These are phyloP conservation scores for Heritiera littoralis DNA, from an alignment of 345 rosid genomes.

Conservation along the genomic window DNA sequence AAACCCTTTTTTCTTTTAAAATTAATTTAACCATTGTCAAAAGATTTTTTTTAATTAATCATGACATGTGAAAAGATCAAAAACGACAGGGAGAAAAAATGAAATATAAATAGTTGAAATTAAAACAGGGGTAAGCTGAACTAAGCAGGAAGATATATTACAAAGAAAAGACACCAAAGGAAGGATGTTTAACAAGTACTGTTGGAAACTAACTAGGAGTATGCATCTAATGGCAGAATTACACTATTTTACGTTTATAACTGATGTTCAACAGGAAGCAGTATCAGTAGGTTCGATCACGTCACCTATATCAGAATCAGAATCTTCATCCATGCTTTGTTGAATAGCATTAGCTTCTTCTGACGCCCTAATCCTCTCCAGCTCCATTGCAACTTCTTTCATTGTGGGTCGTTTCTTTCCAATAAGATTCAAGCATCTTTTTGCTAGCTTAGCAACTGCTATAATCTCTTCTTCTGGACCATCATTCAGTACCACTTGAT, in stretches of 20 bases:
- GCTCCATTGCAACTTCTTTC: constrained; percentile 8
- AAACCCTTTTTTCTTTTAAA: too few species aligned
- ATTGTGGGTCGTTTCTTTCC: constrained; percentile 10
- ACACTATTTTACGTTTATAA: background rate
- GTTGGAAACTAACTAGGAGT: background rate
- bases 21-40: too few species aligned
- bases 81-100: too few species aligned
- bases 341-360: background rate
- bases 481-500: background rate
- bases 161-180: background rate
- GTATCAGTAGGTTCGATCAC: background rate
- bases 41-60: too few species aligned
- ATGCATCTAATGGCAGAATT: too few species aligned
- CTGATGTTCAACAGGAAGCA: background rate
- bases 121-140: too few species aligned
- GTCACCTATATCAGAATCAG: background rate
- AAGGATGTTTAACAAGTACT: too few species aligned
- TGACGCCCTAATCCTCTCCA: background rate
- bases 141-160: too few species aligned
- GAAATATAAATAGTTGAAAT: too few species aligned
- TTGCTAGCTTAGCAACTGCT: constrained; percentile 6
- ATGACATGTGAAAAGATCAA: too few species aligned
- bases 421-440: constrained; percentile 13
- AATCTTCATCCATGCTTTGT: too few species aligned
- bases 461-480: background rate